Percentiles rank a stretch among this genome's conserved stretches.
Evolutionary conservation across 2,329 filamentous ascomycete genomes (phyloP).

Genomic region (Falciphora oryzae): DNA sequence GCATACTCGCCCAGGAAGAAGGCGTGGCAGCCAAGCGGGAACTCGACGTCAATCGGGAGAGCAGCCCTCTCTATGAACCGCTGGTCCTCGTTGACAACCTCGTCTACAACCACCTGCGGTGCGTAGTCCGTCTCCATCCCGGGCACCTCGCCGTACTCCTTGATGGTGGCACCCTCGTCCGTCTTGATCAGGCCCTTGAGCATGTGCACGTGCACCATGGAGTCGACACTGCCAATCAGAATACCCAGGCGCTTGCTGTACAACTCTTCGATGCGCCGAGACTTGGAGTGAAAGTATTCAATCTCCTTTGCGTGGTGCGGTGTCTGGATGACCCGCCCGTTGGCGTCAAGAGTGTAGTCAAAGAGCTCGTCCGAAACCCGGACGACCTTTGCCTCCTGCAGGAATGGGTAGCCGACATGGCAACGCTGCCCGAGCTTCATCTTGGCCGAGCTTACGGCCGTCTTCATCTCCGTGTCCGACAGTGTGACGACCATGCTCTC

Average conservation of each 20-base stretch:
- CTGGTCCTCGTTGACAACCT: conserved; percentile 83
- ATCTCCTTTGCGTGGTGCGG: conserved; percentile 74
- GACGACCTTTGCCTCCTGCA: conserved; percentile 87
- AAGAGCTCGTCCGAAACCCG: conserved; percentile 92
- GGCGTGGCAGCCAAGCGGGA: conserved; percentile 72
- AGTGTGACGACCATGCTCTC: conserved; percentile 93
- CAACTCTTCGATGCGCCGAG: conserved; percentile 73
- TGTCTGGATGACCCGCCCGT: conserved; percentile 59
- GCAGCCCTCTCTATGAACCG: conserved; percentile 88
- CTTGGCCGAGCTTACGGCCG: conserved; percentile 67
- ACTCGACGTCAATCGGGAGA: conserved; percentile 86
- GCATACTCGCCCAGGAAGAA: conserved; percentile 95
- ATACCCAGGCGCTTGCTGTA: conserved; percentile 92
- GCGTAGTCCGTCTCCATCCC: conserved; percentile 87
- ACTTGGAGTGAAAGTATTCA: conserved; percentile 77
- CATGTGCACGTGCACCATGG: conserved; percentile 87
- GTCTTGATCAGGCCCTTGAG: conserved; percentile 87
- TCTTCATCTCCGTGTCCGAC: conserved; percentile 64
- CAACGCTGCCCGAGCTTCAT: conserved; percentile 77
- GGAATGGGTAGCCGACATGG: conserved; percentile 89
- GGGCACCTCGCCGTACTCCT: conserved; percentile 83
- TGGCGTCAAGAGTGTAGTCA: conserved; percentile 68
- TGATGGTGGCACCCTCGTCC: conserved; percentile 83
- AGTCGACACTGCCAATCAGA: conserved; percentile 79
- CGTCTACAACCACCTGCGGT: conserved; percentile 84